Base-by-base conservation (phyloP, 208 protist genomes). In the Crithidia expoeki region DNA sequence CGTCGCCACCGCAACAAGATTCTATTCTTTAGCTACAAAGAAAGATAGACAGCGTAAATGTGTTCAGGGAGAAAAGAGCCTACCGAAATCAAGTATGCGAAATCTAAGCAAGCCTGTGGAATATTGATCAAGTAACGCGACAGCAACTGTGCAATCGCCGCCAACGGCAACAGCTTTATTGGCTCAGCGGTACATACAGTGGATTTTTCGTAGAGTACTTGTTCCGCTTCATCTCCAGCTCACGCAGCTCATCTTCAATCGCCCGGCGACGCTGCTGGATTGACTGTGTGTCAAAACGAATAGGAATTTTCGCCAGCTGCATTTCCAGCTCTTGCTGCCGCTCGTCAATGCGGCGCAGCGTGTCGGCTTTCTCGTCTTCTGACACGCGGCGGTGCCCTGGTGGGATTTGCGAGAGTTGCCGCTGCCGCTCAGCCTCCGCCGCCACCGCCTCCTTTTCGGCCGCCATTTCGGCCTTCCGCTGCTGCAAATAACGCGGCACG, bases 241-340 rank as follows among this genome's bases (percentile, higher is more conserved):
- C 72, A 19, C 58, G 72, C 58, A 96, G 70, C 66, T 96, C 91
- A 1, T 80, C 74, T 63, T 96, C 86, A 65, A 96, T 94, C 34
- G 71, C 69, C 38, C 64, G 56, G 6, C 86, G 83, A 2, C 76
- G 72, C 57, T 79, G 79, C 50, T 85, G 84, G 34, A 93, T 92
- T 1, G 84, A 74, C 56, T 86, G 79, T 23, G 91, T 96, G 68
- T 96, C 91, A 57, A 88, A 96, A 23, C 91, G 88, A 33, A 96
- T 84, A 14, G 91, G 91, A 73, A 96, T 90, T 34, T 88, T 86
- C 32, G 79, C 79, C 23, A 96, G 75, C 74, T 94, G 81, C 40
- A n/a, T n/a, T 68, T 96, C 86, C 62, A 96, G 70, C 76, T 96
- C 91, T 42, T 74, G 70, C 52, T 81, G 72, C 27, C 91, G 66